These are phyloP conservation scores for Dothiorella sarmentorum DNA, from an alignment of 2,329 filamentous ascomycete species.

Conservation along the genomic window DNA sequence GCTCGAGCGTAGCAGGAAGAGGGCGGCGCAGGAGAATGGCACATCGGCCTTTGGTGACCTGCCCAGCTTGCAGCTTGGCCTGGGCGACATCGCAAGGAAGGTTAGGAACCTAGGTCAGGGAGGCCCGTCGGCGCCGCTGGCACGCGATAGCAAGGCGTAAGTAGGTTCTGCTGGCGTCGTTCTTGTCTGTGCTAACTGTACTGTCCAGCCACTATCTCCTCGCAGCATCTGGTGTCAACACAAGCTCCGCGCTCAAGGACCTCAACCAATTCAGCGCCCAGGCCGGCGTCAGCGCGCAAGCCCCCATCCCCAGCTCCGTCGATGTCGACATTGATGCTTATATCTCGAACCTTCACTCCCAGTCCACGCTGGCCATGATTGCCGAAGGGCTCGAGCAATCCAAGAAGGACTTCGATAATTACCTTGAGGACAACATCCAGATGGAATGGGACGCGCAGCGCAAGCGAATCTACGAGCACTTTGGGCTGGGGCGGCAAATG, in stretches of 20 bases:
- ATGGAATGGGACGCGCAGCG: constrained; percentile 96
- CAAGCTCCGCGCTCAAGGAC: constrained; percentile 79
- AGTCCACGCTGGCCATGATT: constrained; percentile 88
- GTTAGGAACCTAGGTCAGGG: constrained; percentile 77
- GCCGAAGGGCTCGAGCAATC: constrained; percentile 86
- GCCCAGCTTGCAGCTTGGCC: constrained; percentile 82
- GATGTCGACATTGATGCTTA: constrained; percentile 65
- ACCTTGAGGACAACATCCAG: constrained; percentile 89
- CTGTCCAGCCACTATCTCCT: constrained; percentile 78
- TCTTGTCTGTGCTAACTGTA: constrained; percentile 20
- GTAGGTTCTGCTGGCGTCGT: constrained; percentile 24
- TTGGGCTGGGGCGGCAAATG: constrained; percentile 65
- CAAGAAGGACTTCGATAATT: constrained; percentile 86
- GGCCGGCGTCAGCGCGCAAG: constrained; percentile 60
- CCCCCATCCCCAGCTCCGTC: constrained; percentile 38
- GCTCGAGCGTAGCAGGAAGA: constrained; percentile 62
- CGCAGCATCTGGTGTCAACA: constrained; percentile 88
- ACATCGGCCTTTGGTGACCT: constrained; percentile 65
- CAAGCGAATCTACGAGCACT: constrained; percentile 91
- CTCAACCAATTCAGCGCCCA: constrained; percentile 70
- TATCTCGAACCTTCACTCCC: constrained; percentile 79
- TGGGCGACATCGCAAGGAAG: constrained; percentile 77
- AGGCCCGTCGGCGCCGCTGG: constrained; percentile 55
- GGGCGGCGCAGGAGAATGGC: constrained; percentile 64
- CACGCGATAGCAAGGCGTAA: constrained; percentile 41